These are phyloP conservation scores for Agrocybe praecox DNA, from an alignment of 768 basidiomycete genomes.

Conservation along the genomic window DNA sequence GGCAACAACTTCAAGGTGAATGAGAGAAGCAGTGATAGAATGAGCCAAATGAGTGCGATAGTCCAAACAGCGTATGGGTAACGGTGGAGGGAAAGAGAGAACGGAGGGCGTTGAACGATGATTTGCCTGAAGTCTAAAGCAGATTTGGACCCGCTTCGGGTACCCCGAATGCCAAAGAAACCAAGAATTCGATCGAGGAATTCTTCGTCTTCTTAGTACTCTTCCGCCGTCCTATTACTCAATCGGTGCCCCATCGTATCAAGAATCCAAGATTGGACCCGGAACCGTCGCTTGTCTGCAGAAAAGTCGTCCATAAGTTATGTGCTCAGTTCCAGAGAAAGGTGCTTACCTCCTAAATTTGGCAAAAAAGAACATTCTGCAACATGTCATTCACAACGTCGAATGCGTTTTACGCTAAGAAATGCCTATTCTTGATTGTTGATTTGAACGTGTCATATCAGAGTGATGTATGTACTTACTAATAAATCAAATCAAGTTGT, in stretches of 20 bases:
- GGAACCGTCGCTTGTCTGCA: not conserved
- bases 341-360: not conserved
- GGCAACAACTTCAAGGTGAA: no score
- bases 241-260: conserved; percentile 2
- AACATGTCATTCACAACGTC: not conserved
- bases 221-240: conserved; percentile 21
- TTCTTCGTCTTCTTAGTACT: conserved; percentile 7
- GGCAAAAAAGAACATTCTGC: not conserved
- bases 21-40: no score
- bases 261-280: not conserved
- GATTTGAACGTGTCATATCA: conserved; percentile 9
- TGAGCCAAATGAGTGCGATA: no score
- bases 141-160: not conserved
- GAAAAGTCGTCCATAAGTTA: not conserved
- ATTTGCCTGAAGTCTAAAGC: conserved; percentile 1
- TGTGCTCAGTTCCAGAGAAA: not conserved
- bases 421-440: conserved; percentile 1
- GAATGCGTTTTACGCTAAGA: not conserved
- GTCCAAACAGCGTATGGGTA: not conserved
- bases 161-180: conserved; percentile 7
- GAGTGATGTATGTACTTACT: conserved; percentile 6
- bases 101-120: not conserved
- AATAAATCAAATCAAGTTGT: conserved; percentile 6
- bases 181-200: conserved; percentile 10
- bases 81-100: not conserved